A percentile compares a stretch with the other conserved stretches of the same genome.
These are phyloP conservation scores for Aphanomyces cochlioides DNA, from an alignment of 352 stramenopile species.

Conservation along the genomic window DNA sequence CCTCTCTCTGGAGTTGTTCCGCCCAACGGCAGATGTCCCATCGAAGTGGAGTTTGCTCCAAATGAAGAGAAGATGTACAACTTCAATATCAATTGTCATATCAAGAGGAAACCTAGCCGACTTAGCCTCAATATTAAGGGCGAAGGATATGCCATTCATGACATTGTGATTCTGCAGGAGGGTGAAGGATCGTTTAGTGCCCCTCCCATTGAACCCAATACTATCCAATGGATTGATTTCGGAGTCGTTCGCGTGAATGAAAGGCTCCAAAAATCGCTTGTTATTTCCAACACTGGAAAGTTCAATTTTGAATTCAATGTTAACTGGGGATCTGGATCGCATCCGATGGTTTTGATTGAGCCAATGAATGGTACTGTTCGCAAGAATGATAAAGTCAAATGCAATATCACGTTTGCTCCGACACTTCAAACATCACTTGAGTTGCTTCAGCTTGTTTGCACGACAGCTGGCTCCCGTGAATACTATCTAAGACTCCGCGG, in stretches of 20 bases:
- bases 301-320: constrained; percentile 95
- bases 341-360: constrained; percentile 53
- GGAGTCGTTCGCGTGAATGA: constrained; percentile 85
- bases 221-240: constrained; percentile 72
- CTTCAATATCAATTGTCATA: constrained; percentile 89
- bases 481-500: constrained; percentile 80
- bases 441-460: constrained; percentile 60
- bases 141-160: constrained; percentile 91
- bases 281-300: constrained; percentile 90
- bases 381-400: constrained; percentile 80
- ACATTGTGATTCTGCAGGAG: constrained; percentile 45
- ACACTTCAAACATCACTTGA: constrained; percentile 74
- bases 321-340: constrained; percentile 41
- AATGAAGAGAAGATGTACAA: constrained; percentile 90
- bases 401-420: constrained; percentile 72
- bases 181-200: constrained; percentile 38
- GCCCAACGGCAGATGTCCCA: constrained; percentile 68
- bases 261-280: constrained; percentile 51
- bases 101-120: constrained; percentile 89
- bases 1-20: constrained; percentile 88
- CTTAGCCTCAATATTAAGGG: constrained; percentile 93
- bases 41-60: constrained; percentile 89
- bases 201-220: constrained; percentile 25
- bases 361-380: constrained; percentile 81
- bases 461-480: constrained; percentile 76